Base-by-base conservation (phyloP, 2,329 filamentous ascomycete genomes). In the Westerdykella ornata region DNA sequence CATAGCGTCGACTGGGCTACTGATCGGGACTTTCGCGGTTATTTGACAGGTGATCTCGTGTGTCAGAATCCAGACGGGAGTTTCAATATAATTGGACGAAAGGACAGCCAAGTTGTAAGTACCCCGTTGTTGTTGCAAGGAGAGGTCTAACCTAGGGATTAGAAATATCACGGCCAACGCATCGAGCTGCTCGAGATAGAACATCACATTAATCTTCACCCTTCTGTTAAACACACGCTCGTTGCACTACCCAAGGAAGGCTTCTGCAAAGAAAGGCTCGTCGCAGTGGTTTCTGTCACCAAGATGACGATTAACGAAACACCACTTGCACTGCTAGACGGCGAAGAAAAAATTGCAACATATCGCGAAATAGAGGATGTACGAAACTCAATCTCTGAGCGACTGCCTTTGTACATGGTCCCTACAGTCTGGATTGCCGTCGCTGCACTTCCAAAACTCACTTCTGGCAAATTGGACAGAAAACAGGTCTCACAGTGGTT, bases 91-190 rank as follows among this genome's bases (percentile, higher is more conserved):
- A 44, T 48, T 7, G 54, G 55, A 7, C 42, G 55, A 8, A 59
- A 59, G 34, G 55, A 59, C 33, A 55, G 46, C 22, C 54, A 57
- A 48, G 55, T 59, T 39, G 52, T 53, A 42, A 39, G 52, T 45
- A 35, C 35, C 19, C 15, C 6, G 14, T 33, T 15, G 4, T 15
- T 6, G 4, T 4, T 7, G 3, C 30, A 17, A 14, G 30, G n/a
- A 15, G n/a, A 5, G n/a, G n/a, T 14, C 12, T 15, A 8, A 33
- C 5, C 32, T 16, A 15, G 13, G 13, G 8, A 14, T 22, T 22
- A 56, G 49, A 57, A 59, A 48, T 59, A 70, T 32, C 67, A 56
- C 32, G 56, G 56, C 3, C 56, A 59, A 35, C 50, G 56, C 20
- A 53, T 59, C 20, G 54, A 59, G 34, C 45, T 57, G 9, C 39